Percentiles rank a stretch among this genome's conserved stretches.
These are phyloP conservation scores for Apium graveolens DNA, from an alignment of 129 eudicot genomes.

Conservation along the genomic window DNA sequence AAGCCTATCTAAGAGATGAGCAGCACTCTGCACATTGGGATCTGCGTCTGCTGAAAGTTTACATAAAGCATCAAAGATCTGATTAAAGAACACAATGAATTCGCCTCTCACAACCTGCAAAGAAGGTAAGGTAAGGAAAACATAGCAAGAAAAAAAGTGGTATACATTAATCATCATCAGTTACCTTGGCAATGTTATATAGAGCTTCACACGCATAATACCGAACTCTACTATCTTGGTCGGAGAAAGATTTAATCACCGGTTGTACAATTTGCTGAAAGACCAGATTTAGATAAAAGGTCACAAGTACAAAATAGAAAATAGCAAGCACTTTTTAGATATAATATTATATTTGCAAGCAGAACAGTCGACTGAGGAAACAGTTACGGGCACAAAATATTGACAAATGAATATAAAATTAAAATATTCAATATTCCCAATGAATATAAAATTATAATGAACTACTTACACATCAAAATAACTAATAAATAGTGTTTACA, in stretches of 20 bases:
- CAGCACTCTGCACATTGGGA: conserved; percentile 94
- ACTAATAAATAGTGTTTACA: background rate
- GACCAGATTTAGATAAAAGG: conserved; percentile 6
- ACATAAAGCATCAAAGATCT: conserved; percentile 91
- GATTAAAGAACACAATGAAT: conserved; percentile 86
- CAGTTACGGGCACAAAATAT: background rate
- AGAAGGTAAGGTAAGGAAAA: conserved; percentile 20
- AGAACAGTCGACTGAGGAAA: background rate
- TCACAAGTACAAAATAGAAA: conserved; percentile 4
- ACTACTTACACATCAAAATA: background rate
- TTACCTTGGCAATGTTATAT: conserved; percentile 96
- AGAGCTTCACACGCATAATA: conserved; percentile 98
- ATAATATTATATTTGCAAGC: background rate
- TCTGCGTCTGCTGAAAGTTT: conserved; percentile 97
- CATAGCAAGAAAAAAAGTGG: conserved; percentile 8
- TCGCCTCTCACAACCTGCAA: conserved; percentile 98
- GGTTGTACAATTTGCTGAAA: conserved; percentile 92
- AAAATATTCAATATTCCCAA: background rate
- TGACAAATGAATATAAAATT: background rate
- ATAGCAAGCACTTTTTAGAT: background rate
- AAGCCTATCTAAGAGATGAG: conserved; percentile 95
- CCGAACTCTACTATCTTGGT: conserved; percentile 95
- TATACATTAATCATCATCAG: background rate
- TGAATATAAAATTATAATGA: too few species aligned
- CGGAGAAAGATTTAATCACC: conserved; percentile 68